Conservation (phyloP, 495 filamentous ascomycete genomes). For the Daldinia concentrica region DNA sequence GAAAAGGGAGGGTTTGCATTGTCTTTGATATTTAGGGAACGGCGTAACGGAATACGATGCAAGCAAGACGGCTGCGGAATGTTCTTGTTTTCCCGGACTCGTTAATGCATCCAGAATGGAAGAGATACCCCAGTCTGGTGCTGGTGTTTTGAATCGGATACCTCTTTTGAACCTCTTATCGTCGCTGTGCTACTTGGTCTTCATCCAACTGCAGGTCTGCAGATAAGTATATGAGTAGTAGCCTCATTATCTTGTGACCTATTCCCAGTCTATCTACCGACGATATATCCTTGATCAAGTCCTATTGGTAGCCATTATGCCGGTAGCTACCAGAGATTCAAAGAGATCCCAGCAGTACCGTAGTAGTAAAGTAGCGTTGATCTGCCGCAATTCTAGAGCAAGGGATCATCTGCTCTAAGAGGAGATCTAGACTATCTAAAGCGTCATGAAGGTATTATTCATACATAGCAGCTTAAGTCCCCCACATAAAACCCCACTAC, state of each 20-base stretch:
- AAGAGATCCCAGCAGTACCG: neutral
- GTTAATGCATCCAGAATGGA: conserved; percentile 37
- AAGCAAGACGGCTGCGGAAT: conserved; percentile 39
- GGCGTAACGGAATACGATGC: conserved; percentile 44
- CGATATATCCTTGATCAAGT: neutral
- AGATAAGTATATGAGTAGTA: neutral
- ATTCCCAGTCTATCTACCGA: neutral
- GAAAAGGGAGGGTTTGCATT: conserved; percentile 31
- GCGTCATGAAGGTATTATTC: conserved; percentile 18
- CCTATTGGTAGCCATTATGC: neutral
- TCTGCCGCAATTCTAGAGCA: conserved; percentile 12
- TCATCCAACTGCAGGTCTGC: neutral
- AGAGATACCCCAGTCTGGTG: conserved; percentile 43
- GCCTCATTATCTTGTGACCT: neutral
- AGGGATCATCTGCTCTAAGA: neutral
- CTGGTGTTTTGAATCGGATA: conserved; percentile 35
- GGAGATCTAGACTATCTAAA: conserved; percentile 19
- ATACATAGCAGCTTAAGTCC: neutral
- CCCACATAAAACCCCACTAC: conserved; percentile 24
- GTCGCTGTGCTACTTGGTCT: conserved; percentile 5
- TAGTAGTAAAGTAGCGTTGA: conserved; percentile 7
- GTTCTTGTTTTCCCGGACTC: conserved; percentile 33
- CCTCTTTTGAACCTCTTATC: conserved; percentile 5
- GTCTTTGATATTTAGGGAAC: conserved; percentile 35
- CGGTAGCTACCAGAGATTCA: conserved; percentile 5